Percentiles rank a stretch among this genome's conserved stretches.
These are phyloP conservation scores for Rhododendron molle DNA, from an alignment of 148 eudicot species.

Conservation along the genomic window DNA sequence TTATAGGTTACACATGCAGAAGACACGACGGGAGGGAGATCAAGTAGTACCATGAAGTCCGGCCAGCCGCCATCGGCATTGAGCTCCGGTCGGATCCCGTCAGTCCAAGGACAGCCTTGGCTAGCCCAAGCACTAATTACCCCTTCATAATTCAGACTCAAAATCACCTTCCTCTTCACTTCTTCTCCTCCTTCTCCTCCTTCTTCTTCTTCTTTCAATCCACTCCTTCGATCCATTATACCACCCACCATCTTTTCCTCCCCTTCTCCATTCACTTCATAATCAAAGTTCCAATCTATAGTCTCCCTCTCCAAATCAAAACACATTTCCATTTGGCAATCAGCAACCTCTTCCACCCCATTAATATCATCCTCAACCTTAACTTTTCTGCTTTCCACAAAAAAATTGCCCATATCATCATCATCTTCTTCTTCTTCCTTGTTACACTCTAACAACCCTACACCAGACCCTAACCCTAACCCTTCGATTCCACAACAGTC, in stretches of 20 bases:
- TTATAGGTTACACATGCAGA: not conserved
- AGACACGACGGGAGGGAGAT: not conserved
- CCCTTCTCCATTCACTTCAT: slow-evolving; percentile 39
- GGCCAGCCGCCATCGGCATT: slow-evolving; percentile 54
- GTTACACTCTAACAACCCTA: not conserved
- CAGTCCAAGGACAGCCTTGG: slow-evolving; percentile 68
- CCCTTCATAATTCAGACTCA: slow-evolving; percentile 63
- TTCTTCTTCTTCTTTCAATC: slow-evolving; percentile 6
- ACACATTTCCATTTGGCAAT: slow-evolving; percentile 30
- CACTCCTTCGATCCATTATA: not conserved
- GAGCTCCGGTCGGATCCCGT: slow-evolving; percentile 60
- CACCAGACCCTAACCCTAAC: slow-evolving; percentile 30
- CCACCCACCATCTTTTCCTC: slow-evolving; percentile 4
- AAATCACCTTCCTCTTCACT: slow-evolving; percentile 28
- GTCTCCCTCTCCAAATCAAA: slow-evolving; percentile 31
- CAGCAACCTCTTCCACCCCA: slow-evolving; percentile 8
- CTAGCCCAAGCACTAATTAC: slow-evolving; percentile 59
- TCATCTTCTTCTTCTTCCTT: not conserved
- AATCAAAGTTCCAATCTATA: slow-evolving; percentile 44
- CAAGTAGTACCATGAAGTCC: slow-evolving; percentile 44
- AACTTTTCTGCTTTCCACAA: slow-evolving; percentile 16
- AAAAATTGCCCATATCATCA: slow-evolving; percentile 15
- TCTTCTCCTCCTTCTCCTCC: not conserved
- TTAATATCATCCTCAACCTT: slow-evolving; percentile 38
- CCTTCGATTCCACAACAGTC: slow-evolving; percentile 61